These are phyloP conservation scores for Colletotrichum melonis DNA, from an alignment of 2,329 filamentous ascomycete genomes.

Conservation along the genomic window DNA sequence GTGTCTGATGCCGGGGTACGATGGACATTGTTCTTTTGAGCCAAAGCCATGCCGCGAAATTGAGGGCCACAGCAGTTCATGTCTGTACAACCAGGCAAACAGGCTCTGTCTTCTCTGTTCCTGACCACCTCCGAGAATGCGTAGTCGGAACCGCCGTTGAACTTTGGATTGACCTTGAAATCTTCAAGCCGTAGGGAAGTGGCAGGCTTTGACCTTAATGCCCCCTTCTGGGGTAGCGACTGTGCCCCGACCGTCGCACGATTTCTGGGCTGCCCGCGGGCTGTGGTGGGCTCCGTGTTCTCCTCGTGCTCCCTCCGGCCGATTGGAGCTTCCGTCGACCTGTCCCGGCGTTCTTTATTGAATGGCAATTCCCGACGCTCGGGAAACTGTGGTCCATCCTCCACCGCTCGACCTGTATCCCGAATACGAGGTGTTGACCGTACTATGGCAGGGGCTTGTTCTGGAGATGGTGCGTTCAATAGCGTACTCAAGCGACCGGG, in stretches of 20 bases:
- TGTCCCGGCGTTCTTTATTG: constrained; percentile 40
- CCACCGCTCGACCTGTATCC: constrained; percentile 29
- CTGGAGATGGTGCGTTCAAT: constrained; percentile 44
- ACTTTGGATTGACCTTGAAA: constrained; percentile 83
- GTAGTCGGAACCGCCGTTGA: constrained; percentile 77
- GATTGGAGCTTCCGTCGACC: constrained; percentile 6
- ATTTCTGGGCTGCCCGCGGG: constrained; percentile 7
- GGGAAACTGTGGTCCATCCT: constrained; percentile 46
- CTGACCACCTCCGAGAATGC: constrained; percentile 83
- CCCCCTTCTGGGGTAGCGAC: constrained; percentile 37
- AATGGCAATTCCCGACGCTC: constrained; percentile 57
- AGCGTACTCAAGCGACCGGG: constrained; percentile 47
- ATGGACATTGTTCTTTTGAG: constrained; percentile 55
- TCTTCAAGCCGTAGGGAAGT: constrained; percentile 72
- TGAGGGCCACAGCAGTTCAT: constrained; percentile 80
- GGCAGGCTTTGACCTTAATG: constrained; percentile 68
- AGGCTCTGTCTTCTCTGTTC: constrained; percentile 74
- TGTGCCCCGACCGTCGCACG: constrained; percentile 12
- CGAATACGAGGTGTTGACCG: constrained; percentile 41
- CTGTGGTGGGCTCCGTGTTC: not conserved
- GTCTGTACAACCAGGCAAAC: constrained; percentile 79
- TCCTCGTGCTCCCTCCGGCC: constrained; percentile 4
- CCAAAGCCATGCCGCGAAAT: constrained; percentile 74
- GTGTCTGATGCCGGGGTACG: constrained; percentile 55
- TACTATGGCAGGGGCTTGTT: constrained; percentile 40